phyloP scores from a whole-genome alignment of 1,284 basidiomycete species.

The Cutaneotrichosporon sp. region DNA sequence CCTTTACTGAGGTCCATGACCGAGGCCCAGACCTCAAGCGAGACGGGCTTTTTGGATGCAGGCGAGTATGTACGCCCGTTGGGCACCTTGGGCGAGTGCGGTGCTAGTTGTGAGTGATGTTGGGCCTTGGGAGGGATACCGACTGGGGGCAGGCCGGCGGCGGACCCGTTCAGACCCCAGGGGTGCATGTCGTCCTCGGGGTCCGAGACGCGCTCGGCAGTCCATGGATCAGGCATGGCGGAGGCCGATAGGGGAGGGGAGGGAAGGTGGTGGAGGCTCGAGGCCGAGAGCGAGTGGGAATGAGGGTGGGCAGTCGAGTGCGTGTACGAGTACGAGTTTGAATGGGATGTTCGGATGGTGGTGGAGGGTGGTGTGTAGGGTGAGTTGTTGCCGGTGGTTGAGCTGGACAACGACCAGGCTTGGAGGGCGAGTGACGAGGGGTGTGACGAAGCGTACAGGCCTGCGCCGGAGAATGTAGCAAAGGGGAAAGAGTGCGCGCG shows the following conservation, averaged over 20 bases:
- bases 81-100: conserved; percentile 5
- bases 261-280: conserved; percentile 19
- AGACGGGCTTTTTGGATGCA: conserved; percentile 12
- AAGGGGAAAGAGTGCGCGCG: conserved; percentile 26
- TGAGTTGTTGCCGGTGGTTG: not conserved
- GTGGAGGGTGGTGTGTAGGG: conserved; percentile 5
- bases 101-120: not conserved
- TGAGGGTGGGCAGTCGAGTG: conserved; percentile 11
- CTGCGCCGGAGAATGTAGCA: conserved; percentile 6
- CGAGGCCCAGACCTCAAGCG: conserved; percentile 37
- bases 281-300: conserved; percentile 9
- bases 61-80: conserved; percentile 11
- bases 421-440: conserved; percentile 9
- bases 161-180: not conserved
- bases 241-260: conserved; percentile 25
- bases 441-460: not conserved
- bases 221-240: conserved; percentile 25
- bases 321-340: not conserved
- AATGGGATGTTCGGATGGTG: conserved; percentile 9
- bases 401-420: conserved; percentile 1
- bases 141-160: not conserved
- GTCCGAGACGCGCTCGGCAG: conserved; percentile 17
- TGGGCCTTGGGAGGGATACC: not conserved
- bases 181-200: conserved; percentile 16
- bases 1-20: conserved; percentile 48